These are phyloP conservation scores for Pneumocystis jirovecii DNA, from an alignment of 1,139 yeast genomes.

Conservation along the genomic window DNA sequence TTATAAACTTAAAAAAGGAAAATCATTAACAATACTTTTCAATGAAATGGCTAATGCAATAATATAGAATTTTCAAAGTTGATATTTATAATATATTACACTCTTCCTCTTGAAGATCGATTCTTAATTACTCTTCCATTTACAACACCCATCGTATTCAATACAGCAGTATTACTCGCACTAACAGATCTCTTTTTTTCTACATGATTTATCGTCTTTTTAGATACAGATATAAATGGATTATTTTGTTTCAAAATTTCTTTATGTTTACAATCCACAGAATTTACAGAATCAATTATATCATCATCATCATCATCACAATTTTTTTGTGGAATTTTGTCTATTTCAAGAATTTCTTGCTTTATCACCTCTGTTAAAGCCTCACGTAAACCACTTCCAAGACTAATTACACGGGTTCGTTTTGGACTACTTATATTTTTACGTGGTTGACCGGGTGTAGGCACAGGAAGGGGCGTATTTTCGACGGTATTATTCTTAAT, in stretches of 20 bases:
- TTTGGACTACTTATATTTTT: slow-evolving; percentile 26
- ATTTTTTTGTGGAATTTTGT: background rate
- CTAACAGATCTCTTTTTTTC: background rate
- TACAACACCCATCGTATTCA: background rate
- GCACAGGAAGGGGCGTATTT: slow-evolving; percentile 63
- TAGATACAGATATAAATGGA: background rate
- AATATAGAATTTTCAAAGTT: background rate
- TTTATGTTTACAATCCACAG: background rate
- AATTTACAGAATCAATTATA: background rate
- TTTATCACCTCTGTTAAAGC: background rate
- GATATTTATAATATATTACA: background rate
- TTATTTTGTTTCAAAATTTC: background rate
- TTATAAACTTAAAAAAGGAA: too few relatives aligned
- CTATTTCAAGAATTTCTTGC: background rate
- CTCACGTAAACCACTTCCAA: background rate
- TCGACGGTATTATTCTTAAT: slow-evolving; percentile 20
- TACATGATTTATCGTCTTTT: background rate
- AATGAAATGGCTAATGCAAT: background rate
- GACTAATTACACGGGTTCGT: background rate
- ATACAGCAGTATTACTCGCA: background rate
- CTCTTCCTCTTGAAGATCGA: background rate
- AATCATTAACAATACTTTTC: background rate
- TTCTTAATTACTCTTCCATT: background rate
- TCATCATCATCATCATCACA: background rate
- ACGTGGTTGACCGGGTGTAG: slow-evolving; percentile 95